Conservation (phyloP, 352 stramenopile species). For the Pelagophyceae sp. region DNA sequence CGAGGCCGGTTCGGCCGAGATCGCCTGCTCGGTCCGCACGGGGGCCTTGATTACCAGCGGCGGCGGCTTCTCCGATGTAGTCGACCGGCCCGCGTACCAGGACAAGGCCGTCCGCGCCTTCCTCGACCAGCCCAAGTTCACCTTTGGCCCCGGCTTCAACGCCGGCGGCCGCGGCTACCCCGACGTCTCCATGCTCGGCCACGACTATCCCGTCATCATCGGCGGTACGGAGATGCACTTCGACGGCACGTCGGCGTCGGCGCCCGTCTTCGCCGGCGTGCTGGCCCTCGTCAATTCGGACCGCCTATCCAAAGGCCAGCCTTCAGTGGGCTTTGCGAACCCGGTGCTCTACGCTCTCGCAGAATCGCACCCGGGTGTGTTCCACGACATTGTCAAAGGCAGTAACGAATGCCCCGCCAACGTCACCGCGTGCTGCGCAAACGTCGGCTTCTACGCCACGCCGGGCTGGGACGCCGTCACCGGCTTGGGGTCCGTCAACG, state of each 20-base stretch:
- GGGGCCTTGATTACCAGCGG: constrained; percentile 65
- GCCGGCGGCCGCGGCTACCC: constrained; percentile 68
- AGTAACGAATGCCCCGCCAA: constrained; percentile 50
- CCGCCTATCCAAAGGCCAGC: constrained; percentile 53
- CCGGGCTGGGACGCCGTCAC: constrained; percentile 73
- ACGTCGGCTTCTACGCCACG: constrained; percentile 63
- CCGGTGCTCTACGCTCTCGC: constrained; percentile 54
- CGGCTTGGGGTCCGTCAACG: constrained; percentile 70
- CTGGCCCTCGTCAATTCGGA: constrained; percentile 72
- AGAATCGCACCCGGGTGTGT: constrained; percentile 54
- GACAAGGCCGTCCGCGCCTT: constrained; percentile 54
- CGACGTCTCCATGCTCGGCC: constrained; percentile 66
- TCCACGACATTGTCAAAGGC: constrained; percentile 70
- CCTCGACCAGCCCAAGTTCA: constrained; percentile 33
- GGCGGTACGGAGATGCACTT: constrained; percentile 60
- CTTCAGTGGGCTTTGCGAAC: constrained; percentile 71
- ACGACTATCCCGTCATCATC: constrained; percentile 45
- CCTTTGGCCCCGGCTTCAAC: constrained; percentile 58
- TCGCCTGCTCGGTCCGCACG: constrained; percentile 48
- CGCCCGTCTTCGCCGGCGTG: constrained; percentile 67
- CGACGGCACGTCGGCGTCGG: constrained; percentile 65
- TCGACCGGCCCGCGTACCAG: constrained; percentile 62
- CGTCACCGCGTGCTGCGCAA: constrained; percentile 38
- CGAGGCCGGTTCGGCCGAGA: constrained; percentile 37
- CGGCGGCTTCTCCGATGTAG: constrained; percentile 74